These are phyloP conservation scores for Zymoseptoria crescenta DNA, from an alignment of 2,329 filamentous ascomycete species.

Conservation along the genomic window DNA sequence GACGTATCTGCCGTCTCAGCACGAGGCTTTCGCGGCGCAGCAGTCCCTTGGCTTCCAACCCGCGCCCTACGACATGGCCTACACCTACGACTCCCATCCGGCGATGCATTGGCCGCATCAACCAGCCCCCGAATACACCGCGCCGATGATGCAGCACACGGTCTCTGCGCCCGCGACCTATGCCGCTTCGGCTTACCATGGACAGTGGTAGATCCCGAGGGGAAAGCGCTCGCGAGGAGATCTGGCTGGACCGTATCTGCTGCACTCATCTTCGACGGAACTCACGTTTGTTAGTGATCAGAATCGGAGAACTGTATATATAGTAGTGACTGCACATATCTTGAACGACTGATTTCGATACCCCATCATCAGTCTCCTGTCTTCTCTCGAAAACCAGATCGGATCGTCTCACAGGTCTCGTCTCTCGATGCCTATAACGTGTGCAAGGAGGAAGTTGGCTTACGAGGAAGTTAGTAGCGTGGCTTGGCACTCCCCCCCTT, in stretches of 20 bases:
- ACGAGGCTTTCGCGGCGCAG: background rate
- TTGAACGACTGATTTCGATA: too few relatives aligned
- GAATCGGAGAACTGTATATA: too few relatives aligned
- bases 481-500: too few relatives aligned
- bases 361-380: too few relatives aligned
- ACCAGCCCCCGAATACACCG: background rate
- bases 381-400: too few relatives aligned
- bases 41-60: background rate
- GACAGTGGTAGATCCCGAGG: background rate
- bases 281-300: background rate
- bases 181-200: constrained; percentile 2
- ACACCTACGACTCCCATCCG: background rate
- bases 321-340: too few relatives aligned
- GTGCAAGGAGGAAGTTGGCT: too few relatives aligned
- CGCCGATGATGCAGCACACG: constrained; percentile 16
- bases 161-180: constrained; percentile 14
- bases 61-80: background rate
- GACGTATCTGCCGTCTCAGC: background rate
- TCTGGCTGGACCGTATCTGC: background rate
- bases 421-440: too few relatives aligned
- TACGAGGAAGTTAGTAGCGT: too few relatives aligned
- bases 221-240: background rate
- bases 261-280: too few relatives aligned
- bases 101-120: background rate
- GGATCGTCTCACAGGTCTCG: too few relatives aligned